Conservation (phyloP, 1,284 basidiomycete species). For the Ustilago esculenta region DNA sequence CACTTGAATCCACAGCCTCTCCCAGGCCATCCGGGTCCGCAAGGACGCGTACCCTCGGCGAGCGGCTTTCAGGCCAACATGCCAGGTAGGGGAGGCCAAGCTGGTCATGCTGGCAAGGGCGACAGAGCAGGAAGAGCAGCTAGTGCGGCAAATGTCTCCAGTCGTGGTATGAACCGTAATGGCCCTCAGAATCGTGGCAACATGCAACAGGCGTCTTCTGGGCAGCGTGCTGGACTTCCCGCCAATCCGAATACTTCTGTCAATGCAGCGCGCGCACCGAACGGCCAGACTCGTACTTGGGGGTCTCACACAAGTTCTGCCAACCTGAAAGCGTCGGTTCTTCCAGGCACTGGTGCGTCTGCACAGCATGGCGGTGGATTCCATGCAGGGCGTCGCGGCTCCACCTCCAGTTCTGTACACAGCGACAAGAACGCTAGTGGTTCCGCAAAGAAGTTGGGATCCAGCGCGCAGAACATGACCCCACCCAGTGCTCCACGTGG, state of each 20-base stretch:
- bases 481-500: conserved; percentile 40
- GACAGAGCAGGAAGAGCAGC: conserved; percentile 1
- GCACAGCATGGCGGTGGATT: conserved; percentile 1
- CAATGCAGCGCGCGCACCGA: conserved; percentile 15
- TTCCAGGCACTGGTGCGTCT: not conserved
- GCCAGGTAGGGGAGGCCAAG: not conserved
- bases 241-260: conserved; percentile 20
- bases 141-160: conserved; percentile 1
- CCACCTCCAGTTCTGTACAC: conserved; percentile 27
- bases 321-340: conserved; percentile 1
- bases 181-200: conserved; percentile 21
- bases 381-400: conserved; percentile 14
- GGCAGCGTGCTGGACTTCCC: conserved; percentile 20
- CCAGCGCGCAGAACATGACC: conserved; percentile 38
- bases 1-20: conserved; percentile 19
- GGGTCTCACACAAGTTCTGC: not conserved
- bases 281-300: conserved; percentile 19
- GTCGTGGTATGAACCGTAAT: conserved; percentile 17
- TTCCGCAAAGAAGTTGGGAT: conserved; percentile 13
- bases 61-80: conserved; percentile 9
- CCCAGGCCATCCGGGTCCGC: conserved; percentile 11
- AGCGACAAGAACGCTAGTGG: conserved; percentile 21
- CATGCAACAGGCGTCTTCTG: conserved; percentile 1
- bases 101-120: conserved; percentile 1
- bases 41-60: conserved; percentile 13